phyloP scores from a whole-genome alignment of 2,329 filamentous ascomycete species.

The Trichoderma sp. region DNA sequence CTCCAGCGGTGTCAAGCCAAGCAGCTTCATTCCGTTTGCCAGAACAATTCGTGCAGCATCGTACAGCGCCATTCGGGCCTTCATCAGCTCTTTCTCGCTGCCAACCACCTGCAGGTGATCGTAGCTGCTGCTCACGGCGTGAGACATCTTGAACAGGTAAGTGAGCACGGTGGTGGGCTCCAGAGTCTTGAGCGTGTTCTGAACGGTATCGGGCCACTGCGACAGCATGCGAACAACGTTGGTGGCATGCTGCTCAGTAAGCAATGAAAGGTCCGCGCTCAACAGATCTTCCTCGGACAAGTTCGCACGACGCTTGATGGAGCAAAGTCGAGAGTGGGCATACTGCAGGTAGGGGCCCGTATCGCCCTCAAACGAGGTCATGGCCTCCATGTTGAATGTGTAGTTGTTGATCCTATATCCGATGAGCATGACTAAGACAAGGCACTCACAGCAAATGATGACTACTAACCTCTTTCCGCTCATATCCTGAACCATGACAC shows the following conservation, averaged over 20 bases:
- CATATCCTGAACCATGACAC: conserved; percentile 99
- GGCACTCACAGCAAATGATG: neutral
- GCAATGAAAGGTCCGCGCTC: conserved; percentile 65
- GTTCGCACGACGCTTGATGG: conserved; percentile 59
- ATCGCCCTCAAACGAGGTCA: conserved; percentile 83
- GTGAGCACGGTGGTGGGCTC: conserved; percentile 63
- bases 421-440: neutral
- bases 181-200: conserved; percentile 81
- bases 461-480: conserved; percentile 76
- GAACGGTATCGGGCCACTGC: conserved; percentile 82
- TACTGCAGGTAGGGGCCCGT: conserved; percentile 86
- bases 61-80: conserved; percentile 72
- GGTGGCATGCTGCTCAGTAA: conserved; percentile 70
- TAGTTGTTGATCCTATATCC: conserved; percentile 61
- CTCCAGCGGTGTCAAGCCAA: conserved; percentile 78
- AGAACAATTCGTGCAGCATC: conserved; percentile 73
- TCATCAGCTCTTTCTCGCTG: conserved; percentile 70
- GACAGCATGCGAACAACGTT: conserved; percentile 75
- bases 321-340: conserved; percentile 71
- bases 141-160: conserved; percentile 85
- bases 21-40: conserved; percentile 77
- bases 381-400: conserved; percentile 75
- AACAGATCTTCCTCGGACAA: conserved; percentile 59
- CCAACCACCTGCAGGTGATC: conserved; percentile 82
- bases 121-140: conserved; percentile 77